phyloP scores from a whole-genome alignment of 345 rosid species.

The Aquilaria malaccensis region DNA sequence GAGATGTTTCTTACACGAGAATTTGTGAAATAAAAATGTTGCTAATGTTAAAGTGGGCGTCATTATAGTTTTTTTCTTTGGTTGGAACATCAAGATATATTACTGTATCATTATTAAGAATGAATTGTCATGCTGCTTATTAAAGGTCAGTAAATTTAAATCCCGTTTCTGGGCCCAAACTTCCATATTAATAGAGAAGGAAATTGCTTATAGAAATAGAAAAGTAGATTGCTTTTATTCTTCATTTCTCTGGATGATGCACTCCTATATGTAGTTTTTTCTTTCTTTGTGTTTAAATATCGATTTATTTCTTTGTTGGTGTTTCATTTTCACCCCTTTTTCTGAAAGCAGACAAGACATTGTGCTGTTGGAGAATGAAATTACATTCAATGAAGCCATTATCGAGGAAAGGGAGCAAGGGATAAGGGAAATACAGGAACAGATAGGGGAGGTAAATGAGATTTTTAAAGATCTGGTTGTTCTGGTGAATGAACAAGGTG shows the following conservation, averaged over 20 bases:
- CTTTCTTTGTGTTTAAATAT: background rate
- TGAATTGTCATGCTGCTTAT: background rate
- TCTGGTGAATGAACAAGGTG: conserved; percentile 58
- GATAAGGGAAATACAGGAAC: conserved; percentile 62
- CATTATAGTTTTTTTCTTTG: no score
- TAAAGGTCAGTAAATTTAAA: background rate
- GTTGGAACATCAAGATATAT: no score
- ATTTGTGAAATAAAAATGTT: no score
- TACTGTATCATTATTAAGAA: no score
- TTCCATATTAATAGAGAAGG: background rate
- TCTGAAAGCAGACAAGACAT: conserved; percentile 41
- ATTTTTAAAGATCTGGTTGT: conserved; percentile 71
- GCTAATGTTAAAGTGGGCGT: no score
- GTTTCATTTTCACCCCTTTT: background rate
- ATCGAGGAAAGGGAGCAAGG: conserved; percentile 80
- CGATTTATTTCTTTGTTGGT: background rate
- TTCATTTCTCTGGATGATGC: background rate
- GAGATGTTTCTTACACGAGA: no score
- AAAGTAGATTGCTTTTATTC: no score
- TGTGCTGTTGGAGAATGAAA: conserved; percentile 52
- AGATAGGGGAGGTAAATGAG: conserved; percentile 65
- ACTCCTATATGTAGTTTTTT: background rate
- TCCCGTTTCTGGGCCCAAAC: background rate
- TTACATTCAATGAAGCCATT: conserved; percentile 62
- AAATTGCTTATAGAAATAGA: background rate